phyloP scores from a whole-genome alignment of 2,329 filamentous ascomycete genomes.

The Scleromitrula shiraiana region DNA sequence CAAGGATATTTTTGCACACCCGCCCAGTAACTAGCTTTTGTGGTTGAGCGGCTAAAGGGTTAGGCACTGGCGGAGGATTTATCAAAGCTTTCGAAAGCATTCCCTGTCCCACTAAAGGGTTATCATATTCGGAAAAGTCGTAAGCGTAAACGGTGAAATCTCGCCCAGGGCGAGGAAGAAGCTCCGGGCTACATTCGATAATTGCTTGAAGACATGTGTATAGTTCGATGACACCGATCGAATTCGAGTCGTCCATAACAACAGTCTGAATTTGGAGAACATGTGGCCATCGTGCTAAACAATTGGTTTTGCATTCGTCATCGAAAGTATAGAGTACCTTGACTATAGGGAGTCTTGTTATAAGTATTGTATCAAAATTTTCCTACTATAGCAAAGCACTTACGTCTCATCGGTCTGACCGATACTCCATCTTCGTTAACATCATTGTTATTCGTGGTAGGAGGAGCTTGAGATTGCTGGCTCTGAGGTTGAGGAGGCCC shows the following conservation, averaged over 20 bases:
- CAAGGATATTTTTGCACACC: slow-evolving; percentile 78
- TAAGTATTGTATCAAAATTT: slow-evolving; percentile 14
- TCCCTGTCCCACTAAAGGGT: slow-evolving; percentile 87
- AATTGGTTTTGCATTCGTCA: slow-evolving; percentile 78
- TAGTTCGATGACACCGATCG: slow-evolving; percentile 83
- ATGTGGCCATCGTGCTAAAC: slow-evolving; percentile 77
- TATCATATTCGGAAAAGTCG: slow-evolving; percentile 93
- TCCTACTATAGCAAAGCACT: slow-evolving; percentile 28
- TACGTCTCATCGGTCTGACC: slow-evolving; percentile 52
- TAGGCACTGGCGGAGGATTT: slow-evolving; percentile 43
- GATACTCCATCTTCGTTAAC: slow-evolving; percentile 44
- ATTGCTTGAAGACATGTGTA: slow-evolving; percentile 82
- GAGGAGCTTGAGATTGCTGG: slow-evolving; percentile 15
- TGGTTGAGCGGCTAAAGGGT: slow-evolving; percentile 49
- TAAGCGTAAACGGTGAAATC: slow-evolving; percentile 95
- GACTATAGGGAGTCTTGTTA: slow-evolving; percentile 45
- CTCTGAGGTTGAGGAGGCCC: slow-evolving; percentile 13
- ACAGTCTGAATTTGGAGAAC: slow-evolving; percentile 73
- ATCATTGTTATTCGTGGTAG: slow-evolving; percentile 11
- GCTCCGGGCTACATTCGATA: slow-evolving; percentile 70
- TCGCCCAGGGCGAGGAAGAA: slow-evolving; percentile 61
- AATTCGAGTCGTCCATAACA: slow-evolving; percentile 66
- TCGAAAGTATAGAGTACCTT: slow-evolving; percentile 98
- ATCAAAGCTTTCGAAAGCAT: slow-evolving; percentile 81
- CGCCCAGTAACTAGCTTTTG: slow-evolving; percentile 76